Conservation (phyloP, 1,139 yeast species). For the Geotrichum klebahnii region DNA sequence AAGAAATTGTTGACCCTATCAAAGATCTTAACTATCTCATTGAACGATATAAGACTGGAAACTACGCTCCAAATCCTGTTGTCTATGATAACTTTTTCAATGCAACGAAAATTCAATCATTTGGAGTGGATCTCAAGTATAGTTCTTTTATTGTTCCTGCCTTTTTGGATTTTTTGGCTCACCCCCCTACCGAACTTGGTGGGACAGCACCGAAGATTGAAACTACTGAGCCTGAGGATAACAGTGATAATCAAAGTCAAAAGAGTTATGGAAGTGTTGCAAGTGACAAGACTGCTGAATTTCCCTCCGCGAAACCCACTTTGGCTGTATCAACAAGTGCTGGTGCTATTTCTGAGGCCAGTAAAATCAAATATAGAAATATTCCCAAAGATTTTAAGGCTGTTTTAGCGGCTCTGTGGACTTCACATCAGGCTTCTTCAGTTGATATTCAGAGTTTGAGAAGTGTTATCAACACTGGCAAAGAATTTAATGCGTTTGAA, state of each 20-base stretch:
- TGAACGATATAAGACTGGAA: constrained; percentile 63
- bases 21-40: constrained; percentile 59
- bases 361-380: constrained; percentile 7
- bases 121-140: constrained; percentile 72
- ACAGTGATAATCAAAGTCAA: constrained; percentile 10
- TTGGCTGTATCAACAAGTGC: constrained; percentile 2
- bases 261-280: constrained; percentile 21
- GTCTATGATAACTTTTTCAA: constrained; percentile 67
- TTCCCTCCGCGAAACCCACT: constrained; percentile 14
- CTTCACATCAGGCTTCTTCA: constrained; percentile 52
- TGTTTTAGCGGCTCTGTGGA: constrained; percentile 17
- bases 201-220: neutral
- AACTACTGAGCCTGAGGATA: constrained; percentile 2
- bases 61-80: constrained; percentile 64
- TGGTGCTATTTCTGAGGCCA: constrained; percentile 1
- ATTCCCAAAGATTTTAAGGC: constrained; percentile 9
- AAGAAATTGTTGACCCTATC: constrained; percentile 59
- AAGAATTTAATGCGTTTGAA: constrained; percentile 38
- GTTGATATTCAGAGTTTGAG: constrained; percentile 64
- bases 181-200: constrained; percentile 20
- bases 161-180: constrained; percentile 61
- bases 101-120: constrained; percentile 58
- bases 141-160: constrained; percentile 65
- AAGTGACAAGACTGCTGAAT: constrained; percentile 20
- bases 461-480: constrained; percentile 51